These are phyloP conservation scores for Corymbia calophylla DNA, from an alignment of 441 rosid species.

Conservation along the genomic window DNA sequence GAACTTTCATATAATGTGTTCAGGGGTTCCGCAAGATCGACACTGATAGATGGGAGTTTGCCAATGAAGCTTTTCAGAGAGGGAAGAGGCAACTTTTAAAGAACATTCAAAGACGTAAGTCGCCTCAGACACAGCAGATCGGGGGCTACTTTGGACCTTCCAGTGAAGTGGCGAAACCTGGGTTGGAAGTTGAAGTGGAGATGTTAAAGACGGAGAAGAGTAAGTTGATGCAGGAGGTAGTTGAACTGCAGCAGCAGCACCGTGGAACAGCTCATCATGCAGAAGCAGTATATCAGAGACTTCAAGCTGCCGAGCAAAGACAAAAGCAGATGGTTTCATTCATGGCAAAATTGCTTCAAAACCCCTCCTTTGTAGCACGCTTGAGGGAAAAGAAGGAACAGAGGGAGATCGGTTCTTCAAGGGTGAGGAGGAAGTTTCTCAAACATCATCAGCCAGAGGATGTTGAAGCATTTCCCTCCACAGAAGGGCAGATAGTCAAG, in stretches of 20 bases:
- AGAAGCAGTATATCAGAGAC: slow-evolving; percentile 47
- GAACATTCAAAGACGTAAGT: slow-evolving; percentile 78
- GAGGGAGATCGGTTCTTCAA: slow-evolving; percentile 31
- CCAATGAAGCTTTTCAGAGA: slow-evolving; percentile 67
- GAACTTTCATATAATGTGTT: slow-evolving; percentile 26
- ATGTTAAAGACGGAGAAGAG: slow-evolving; percentile 58
- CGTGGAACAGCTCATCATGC: slow-evolving; percentile 39
- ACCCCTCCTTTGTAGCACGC: slow-evolving; percentile 49
- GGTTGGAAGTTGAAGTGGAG: slow-evolving; percentile 49
- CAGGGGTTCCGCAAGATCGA: slow-evolving; percentile 92
- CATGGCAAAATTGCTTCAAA: slow-evolving; percentile 66
- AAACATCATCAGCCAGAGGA: slow-evolving; percentile 41
- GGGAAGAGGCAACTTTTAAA: slow-evolving; percentile 73
- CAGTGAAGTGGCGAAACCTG: slow-evolving; percentile 29
- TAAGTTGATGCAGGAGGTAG: slow-evolving; percentile 64
- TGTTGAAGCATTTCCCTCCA: slow-evolving; percentile 21
- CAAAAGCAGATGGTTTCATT: slow-evolving; percentile 84
- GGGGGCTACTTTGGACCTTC: slow-evolving; percentile 40
- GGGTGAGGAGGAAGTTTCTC: slow-evolving; percentile 52
- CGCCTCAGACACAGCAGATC: slow-evolving; percentile 45
- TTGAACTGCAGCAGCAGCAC: slow-evolving; percentile 69
- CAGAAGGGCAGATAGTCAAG: slow-evolving; percentile 37
- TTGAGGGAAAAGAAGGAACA: slow-evolving; percentile 44
- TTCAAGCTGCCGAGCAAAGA: slow-evolving; percentile 62
- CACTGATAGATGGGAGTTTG: slow-evolving; percentile 89